Percentiles rank a stretch among this genome's conserved stretches.
phyloP scores from a whole-genome alignment of 371 early-diverging fungal species.

The Vavraia culicis region DNA sequence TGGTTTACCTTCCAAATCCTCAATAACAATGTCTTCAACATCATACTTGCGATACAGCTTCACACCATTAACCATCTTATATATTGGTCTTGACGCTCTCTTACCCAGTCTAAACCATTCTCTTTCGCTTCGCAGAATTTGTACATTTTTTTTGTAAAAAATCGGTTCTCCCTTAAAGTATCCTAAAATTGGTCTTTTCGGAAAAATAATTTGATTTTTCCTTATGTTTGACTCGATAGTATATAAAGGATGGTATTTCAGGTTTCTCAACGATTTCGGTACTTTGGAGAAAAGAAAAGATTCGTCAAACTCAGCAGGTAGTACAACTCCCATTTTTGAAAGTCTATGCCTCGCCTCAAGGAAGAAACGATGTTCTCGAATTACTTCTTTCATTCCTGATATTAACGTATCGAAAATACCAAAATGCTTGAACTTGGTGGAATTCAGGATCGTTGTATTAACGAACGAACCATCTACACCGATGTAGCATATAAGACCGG shows the following conservation, averaged over 20 bases:
- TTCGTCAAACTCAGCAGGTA: too few species aligned
- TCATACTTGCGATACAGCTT: conserved; percentile 27
- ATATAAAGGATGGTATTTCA: conserved; percentile 29
- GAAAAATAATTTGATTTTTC: conserved; percentile 12
- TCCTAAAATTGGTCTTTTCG: conserved; percentile 11
- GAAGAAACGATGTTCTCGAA: too few species aligned
- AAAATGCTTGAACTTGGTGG: too few species aligned
- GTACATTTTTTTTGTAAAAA: conserved; percentile 11
- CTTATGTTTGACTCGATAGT: conserved; percentile 10
- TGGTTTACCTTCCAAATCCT: conserved; percentile 4
- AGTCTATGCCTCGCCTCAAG: too few species aligned
- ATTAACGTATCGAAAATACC: too few species aligned
- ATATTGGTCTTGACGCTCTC: neutral
- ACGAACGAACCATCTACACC: too few species aligned
- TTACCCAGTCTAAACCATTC: conserved; percentile 17
- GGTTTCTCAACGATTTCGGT: conserved; percentile 13
- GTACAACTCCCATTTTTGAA: too few species aligned
- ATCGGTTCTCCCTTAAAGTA: conserved; percentile 22
- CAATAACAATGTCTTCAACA: conserved; percentile 11
- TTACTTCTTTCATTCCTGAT: too few species aligned
- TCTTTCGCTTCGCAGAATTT: conserved; percentile 15
- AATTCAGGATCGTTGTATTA: too few species aligned
- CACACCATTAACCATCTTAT: conserved; percentile 1
- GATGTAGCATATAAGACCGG: too few species aligned
- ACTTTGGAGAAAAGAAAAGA: too few species aligned